Evolutionary conservation across 495 filamentous ascomycete genomes (phyloP).

Genomic region (Clohesyomyces aquaticus): DNA sequence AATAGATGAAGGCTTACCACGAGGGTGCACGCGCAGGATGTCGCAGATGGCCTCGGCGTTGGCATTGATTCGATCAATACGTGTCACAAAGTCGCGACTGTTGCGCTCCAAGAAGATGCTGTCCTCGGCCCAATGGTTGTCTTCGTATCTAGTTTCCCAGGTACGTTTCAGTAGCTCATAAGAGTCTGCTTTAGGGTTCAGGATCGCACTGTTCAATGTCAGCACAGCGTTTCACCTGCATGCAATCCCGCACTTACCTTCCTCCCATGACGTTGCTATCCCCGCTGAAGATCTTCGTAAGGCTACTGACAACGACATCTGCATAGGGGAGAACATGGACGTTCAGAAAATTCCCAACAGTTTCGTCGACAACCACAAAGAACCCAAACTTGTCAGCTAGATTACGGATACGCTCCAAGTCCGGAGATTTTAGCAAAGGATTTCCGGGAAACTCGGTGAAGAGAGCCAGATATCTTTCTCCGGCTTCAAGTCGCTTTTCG

Average conservation of each 20-base stretch:
- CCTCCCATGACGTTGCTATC: conserved; percentile 99
- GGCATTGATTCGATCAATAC: conserved; percentile 80
- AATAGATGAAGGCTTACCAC: conserved; percentile 49
- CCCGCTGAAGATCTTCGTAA: conserved; percentile 96
- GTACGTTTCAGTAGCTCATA: conserved; percentile 69
- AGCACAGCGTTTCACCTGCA: neutral
- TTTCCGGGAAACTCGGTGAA: conserved; percentile 97
- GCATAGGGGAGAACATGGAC: conserved; percentile 87
- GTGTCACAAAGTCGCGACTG: conserved; percentile 84
- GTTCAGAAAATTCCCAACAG: conserved; percentile 94
- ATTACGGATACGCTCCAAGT: conserved; percentile 75
- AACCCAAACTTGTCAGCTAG: conserved; percentile 87
- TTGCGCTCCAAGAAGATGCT: conserved; percentile 94
- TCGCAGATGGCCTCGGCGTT: conserved; percentile 85
- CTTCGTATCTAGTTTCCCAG: conserved; percentile 71
- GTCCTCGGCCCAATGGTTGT: conserved; percentile 92
- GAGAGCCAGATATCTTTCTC: conserved; percentile 79
- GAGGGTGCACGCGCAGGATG: conserved; percentile 61
- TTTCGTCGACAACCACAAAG: conserved; percentile 91
- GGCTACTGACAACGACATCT: conserved; percentile 88
- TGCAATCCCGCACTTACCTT: conserved; percentile 48
- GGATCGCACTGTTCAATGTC: conserved; percentile 61
- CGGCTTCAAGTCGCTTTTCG: conserved; percentile 68
- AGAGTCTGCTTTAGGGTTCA: conserved; percentile 78
- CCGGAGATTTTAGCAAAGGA: conserved; percentile 81